Evolutionary conservation across 2,329 filamentous ascomycete species (phyloP).

Genomic region (Diaporthe velutina): DNA sequence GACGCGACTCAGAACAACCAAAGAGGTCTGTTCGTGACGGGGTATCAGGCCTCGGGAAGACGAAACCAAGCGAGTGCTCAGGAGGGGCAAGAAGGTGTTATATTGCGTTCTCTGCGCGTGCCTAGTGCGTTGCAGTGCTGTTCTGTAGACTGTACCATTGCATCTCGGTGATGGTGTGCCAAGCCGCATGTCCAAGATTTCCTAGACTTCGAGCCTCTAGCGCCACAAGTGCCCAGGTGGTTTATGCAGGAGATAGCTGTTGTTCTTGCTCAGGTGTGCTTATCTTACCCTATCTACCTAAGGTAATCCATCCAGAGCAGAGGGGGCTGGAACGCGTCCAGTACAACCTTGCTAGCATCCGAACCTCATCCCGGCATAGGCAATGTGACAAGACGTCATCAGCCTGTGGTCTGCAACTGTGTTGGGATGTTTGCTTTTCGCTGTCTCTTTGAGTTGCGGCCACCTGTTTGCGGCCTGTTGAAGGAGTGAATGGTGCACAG

Average conservation of each 20-base stretch:
- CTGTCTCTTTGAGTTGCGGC: background rate
- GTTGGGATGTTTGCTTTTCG: constrained; percentile 2
- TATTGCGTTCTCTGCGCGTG: background rate
- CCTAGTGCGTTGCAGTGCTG: background rate
- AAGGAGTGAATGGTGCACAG: background rate
- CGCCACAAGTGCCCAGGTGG: background rate
- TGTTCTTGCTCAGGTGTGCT: background rate
- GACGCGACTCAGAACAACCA: background rate
- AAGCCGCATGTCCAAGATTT: constrained; percentile 31
- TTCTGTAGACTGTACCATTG: background rate
- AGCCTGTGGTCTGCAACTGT: background rate
- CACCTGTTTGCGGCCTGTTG: constrained; percentile 6
- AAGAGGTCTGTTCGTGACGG: background rate
- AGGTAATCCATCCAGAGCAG: background rate
- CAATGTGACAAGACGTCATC: constrained; percentile 18
- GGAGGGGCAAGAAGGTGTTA: background rate
- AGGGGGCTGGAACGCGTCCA: background rate
- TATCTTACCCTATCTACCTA: background rate
- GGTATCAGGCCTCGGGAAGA: background rate
- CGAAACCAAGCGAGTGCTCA: background rate
- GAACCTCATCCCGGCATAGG: background rate
- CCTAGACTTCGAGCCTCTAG: background rate
- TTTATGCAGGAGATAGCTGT: background rate
- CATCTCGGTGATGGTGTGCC: constrained; percentile 15
- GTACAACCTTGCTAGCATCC: constrained; percentile 17